A percentile compares a stretch with the other conserved stretches of the same genome.
phyloP scores from a whole-genome alignment of 768 basidiomycete genomes.

The Clavaria fumosa region DNA sequence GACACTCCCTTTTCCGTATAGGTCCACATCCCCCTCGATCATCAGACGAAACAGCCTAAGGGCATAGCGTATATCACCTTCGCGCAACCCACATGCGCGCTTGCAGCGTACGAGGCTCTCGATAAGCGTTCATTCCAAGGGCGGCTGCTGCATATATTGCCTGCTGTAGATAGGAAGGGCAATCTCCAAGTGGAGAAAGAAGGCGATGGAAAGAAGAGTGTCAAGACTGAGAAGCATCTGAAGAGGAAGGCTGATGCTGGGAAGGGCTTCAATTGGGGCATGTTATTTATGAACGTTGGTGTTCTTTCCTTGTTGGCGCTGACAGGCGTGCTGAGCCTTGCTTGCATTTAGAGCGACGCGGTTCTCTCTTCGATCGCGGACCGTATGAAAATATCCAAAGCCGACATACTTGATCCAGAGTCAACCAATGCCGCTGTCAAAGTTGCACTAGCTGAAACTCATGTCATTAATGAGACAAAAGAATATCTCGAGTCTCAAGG shows the following conservation, averaged over 20 bases:
- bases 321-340: conserved; percentile 10
- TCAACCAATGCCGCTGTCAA: conserved; percentile 74
- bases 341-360: conserved; percentile 61
- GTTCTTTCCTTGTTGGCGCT: conserved; percentile 5
- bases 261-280: conserved; percentile 82
- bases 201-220: conserved; percentile 28
- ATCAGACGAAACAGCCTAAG: conserved; percentile 29
- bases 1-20: conserved; percentile 13
- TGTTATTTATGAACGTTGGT: conserved; percentile 96
- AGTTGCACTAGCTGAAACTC: conserved; percentile 90
- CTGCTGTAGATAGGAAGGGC: conserved; percentile 55
- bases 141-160: conserved; percentile 77
- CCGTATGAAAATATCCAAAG: conserved; percentile 74
- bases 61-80: conserved; percentile 39
- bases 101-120: conserved; percentile 60
- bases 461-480: conserved; percentile 91
- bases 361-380: conserved; percentile 83
- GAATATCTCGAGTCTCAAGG: conserved; percentile 71
- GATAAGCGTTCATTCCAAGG: conserved; percentile 87
- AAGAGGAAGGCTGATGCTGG: conserved; percentile 55
- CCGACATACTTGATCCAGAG: conserved; percentile 78
- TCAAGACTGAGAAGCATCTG: conserved; percentile 46
- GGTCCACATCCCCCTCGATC: conserved; percentile 36
- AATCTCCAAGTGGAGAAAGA: conserved; percentile 28
- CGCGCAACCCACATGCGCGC: conserved; percentile 23